Percentiles rank a stretch among this genome's conserved stretches.
These are phyloP conservation scores for Paxillus ammoniavirescens DNA, from an alignment of 768 basidiomycete species.

Conservation along the genomic window DNA sequence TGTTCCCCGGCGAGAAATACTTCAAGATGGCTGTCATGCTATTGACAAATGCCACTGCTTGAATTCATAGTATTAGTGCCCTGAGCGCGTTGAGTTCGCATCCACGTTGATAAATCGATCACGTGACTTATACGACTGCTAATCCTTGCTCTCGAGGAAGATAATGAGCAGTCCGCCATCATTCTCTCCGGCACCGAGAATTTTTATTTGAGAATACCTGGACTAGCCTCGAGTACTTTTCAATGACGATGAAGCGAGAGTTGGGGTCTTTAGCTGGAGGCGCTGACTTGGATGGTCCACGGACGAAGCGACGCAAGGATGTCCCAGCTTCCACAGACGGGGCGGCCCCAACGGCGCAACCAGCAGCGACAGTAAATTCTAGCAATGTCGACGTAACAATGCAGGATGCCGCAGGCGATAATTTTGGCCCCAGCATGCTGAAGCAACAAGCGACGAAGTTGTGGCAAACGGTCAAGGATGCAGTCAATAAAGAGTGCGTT, in stretches of 20 bases:
- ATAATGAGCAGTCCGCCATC: conserved; percentile 34
- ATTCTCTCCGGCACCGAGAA: conserved; percentile 25
- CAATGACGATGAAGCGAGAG: conserved; percentile 53
- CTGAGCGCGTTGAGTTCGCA: not conserved
- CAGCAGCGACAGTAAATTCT: conserved; percentile 31
- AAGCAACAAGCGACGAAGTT: conserved; percentile 68
- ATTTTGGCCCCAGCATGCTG: conserved; percentile 35
- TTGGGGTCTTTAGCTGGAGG: conserved; percentile 38
- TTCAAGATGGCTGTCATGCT: too few species aligned
- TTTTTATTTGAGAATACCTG: conserved; percentile 24
- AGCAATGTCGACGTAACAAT: conserved; percentile 21
- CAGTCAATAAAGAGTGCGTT: conserved; percentile 86
- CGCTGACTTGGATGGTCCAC: conserved; percentile 44
- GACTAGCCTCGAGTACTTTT: conserved; percentile 12
- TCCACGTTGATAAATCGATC: conserved; percentile 9
- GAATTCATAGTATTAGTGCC: too few species aligned
- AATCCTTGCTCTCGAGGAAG: conserved; percentile 19
- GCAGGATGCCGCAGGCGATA: conserved; percentile 20
- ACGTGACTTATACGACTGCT: conserved; percentile 27
- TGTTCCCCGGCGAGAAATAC: too few species aligned
- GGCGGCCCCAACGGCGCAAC: conserved; percentile 32
- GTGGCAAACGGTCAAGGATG: conserved; percentile 80
- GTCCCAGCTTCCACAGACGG: conserved; percentile 38
- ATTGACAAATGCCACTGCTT: not conserved
- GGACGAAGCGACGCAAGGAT: conserved; percentile 52